phyloP scores from a whole-genome alignment of 441 rosid genomes.

The Pelargonium myrrhifolium region DNA sequence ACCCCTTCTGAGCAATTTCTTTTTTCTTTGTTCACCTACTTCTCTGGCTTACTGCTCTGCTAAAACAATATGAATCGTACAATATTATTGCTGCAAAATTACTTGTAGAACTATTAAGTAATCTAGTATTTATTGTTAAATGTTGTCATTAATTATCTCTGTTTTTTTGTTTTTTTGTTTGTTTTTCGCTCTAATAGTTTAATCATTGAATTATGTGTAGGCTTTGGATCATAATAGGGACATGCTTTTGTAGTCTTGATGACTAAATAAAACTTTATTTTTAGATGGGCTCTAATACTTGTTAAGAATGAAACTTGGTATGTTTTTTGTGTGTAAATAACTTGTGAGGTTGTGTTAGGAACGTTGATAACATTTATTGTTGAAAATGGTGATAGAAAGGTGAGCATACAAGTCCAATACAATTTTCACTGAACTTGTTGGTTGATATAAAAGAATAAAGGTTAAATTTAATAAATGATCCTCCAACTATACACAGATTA shows the following conservation, averaged over 20 bases:
- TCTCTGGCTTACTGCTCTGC: constrained; percentile 1
- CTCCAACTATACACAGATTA: too few relatives aligned
- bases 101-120: neutral
- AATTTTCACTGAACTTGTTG: neutral
- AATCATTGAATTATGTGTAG: neutral
- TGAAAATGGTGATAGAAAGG: too few relatives aligned
- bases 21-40: neutral
- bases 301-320: neutral
- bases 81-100: neutral
- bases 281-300: neutral
- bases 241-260: neutral
- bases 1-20: neutral
- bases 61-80: neutral
- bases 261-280: too few relatives aligned
- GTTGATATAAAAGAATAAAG: neutral
- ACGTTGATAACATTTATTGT: too few relatives aligned
- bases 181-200: too few relatives aligned
- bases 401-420: too few relatives aligned
- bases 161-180: neutral
- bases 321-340: too few relatives aligned
- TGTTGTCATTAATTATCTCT: neutral
- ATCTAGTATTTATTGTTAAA: neutral
- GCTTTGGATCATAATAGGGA: neutral
- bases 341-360: neutral
- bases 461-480: neutral